These are phyloP conservation scores for Penicillium nordicum DNA, from an alignment of 2,329 filamentous ascomycete genomes.

Conservation along the genomic window DNA sequence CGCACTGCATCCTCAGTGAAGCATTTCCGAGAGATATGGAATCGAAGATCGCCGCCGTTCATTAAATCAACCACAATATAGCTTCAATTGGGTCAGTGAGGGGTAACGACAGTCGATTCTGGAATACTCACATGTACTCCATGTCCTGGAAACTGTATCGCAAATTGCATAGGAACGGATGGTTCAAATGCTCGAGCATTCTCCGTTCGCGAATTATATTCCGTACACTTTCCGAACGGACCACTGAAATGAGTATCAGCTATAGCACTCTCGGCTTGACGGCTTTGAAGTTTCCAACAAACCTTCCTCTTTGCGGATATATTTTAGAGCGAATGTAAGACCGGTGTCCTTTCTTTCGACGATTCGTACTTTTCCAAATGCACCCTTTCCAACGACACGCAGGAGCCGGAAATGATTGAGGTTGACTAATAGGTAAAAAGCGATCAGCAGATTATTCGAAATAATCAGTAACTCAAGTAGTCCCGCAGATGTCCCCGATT, in stretches of 20 bases:
- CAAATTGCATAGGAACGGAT: constrained; percentile 96
- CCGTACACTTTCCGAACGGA: constrained; percentile 93
- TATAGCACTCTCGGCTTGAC: not conserved
- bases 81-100: constrained; percentile 43
- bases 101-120: too few species aligned
- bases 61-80: constrained; percentile 97
- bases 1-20: constrained; percentile 96
- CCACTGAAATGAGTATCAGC: constrained; percentile 58
- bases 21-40: constrained; percentile 95
- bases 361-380: constrained; percentile 97
- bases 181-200: constrained; percentile 97
- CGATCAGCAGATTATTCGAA: constrained; percentile 19
- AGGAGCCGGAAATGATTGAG: constrained; percentile 95
- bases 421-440: constrained; percentile 61
- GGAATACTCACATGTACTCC: constrained; percentile 78
- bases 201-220: constrained; percentile 97
- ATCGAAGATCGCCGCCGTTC: constrained; percentile 93
- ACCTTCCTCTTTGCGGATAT: constrained; percentile 97
- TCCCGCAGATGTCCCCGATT: not conserved
- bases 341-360: constrained; percentile 96
- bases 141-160: constrained; percentile 99
- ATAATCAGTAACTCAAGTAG: not conserved
- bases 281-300: not conserved
- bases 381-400: constrained; percentile 93
- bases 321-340: constrained; percentile 93